These are phyloP conservation scores for Fraxinus sp. DNA, from an alignment of 305 asterid genomes.

Conservation along the genomic window DNA sequence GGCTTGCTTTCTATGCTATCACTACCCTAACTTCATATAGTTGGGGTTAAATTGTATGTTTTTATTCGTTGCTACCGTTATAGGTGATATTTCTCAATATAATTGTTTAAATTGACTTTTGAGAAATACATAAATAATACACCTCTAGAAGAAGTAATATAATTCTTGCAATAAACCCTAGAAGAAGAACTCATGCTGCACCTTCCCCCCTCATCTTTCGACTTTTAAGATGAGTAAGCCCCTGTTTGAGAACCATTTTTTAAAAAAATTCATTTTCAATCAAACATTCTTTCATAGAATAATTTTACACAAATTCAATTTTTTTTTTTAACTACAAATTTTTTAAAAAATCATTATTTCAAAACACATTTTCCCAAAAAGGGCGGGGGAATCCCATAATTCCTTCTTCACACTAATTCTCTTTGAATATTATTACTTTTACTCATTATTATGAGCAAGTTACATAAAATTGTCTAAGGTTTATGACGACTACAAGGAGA, in stretches of 20 bases:
- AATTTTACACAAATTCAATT: too few relatives aligned
- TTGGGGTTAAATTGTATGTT: background rate
- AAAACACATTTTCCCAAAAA: too few relatives aligned
- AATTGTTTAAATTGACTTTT: background rate
- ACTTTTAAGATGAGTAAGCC: background rate
- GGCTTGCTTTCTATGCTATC: background rate
- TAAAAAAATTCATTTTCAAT: too few relatives aligned
- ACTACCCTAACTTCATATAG: background rate
- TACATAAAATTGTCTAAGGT: too few relatives aligned
- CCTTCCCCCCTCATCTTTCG: background rate
- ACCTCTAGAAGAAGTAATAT: background rate
- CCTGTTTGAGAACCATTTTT: too few relatives aligned
- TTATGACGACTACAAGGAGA: too few relatives aligned
- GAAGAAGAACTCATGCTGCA: background rate
- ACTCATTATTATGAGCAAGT: too few relatives aligned
- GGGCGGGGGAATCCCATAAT: too few relatives aligned
- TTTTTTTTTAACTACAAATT: too few relatives aligned
- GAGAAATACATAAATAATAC: background rate
- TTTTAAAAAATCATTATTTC: too few relatives aligned
- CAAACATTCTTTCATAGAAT: too few relatives aligned
- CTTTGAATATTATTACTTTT: background rate
- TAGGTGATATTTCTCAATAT: background rate
- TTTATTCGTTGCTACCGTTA: background rate
- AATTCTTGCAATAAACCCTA: background rate
- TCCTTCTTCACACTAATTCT: too few relatives aligned